Evolutionary conservation across 257 asterid species (phyloP).

Genomic region (Solanum pinnatisectum): DNA sequence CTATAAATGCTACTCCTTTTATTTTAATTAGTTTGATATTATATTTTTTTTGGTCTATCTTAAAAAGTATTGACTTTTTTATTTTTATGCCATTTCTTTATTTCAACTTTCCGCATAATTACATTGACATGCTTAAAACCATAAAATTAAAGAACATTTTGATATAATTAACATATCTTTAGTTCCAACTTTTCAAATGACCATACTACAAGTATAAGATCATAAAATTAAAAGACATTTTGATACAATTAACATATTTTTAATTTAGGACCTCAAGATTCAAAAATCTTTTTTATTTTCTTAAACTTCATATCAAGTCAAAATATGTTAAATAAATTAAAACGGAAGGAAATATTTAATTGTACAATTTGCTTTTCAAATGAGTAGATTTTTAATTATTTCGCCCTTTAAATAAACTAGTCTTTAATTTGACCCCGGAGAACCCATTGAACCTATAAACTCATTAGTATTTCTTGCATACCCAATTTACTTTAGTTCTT

Average conservation of each 20-base stretch:
- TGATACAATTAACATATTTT: neutral
- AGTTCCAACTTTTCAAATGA: too few species aligned
- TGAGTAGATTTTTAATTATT: neutral
- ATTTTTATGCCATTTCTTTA: too few species aligned
- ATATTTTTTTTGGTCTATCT: neutral
- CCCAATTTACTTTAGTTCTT: neutral
- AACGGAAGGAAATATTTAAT: too few species aligned
- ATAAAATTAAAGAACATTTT: too few species aligned
- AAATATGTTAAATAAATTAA: too few species aligned
- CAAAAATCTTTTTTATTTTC: too few species aligned
- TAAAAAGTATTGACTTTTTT: neutral
- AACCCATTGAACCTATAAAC: neutral
- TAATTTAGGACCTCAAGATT: neutral
- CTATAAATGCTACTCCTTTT: neutral
- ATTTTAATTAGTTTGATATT: neutral
- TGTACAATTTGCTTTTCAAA: too few species aligned
- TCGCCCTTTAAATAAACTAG: neutral
- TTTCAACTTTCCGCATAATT: neutral
- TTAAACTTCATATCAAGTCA: too few species aligned
- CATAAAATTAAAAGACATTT: neutral
- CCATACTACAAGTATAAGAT: too few species aligned
- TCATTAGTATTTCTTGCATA: neutral
- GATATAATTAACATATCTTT: too few species aligned
- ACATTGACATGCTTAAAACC: neutral
- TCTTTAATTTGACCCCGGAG: neutral